A percentile compares a stretch with the other conserved stretches of the same genome.
Conservation (phyloP, 139 green algal genomes). For the Zygnema cylindricum region DNA sequence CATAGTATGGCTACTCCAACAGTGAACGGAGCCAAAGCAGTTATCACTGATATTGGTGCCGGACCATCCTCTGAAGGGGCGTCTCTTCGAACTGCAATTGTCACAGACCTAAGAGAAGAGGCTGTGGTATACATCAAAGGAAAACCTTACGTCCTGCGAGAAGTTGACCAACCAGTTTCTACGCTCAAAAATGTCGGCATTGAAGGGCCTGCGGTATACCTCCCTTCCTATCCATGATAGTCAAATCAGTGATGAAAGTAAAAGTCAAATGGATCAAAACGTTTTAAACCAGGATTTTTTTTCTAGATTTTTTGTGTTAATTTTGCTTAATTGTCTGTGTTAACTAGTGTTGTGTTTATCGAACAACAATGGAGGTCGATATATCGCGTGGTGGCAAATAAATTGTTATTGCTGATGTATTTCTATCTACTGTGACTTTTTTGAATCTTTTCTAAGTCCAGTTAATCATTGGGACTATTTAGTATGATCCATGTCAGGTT, state of each 20-base stretch:
- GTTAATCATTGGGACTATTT: too few relatives aligned
- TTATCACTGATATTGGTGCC: conserved; percentile 5
- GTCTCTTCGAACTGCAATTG: conserved; percentile 64
- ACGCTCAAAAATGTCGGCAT: conserved; percentile 50
- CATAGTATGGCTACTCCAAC: conserved; percentile 40
- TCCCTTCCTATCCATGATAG: too few relatives aligned
- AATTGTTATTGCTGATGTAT: too few relatives aligned
- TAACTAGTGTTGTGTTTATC: conserved; percentile 3
- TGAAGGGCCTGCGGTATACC: conserved; percentile 10
- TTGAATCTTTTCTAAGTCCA: too few relatives aligned
- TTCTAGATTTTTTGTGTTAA: conserved; percentile 13
- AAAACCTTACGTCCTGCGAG: conserved; percentile 44
- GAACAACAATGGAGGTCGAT: too few relatives aligned
- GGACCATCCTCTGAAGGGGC: not conserved
- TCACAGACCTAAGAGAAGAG: conserved; percentile 89
- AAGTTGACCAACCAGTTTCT: conserved; percentile 6
- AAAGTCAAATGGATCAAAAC: too few relatives aligned
- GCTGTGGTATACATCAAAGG: conserved; percentile 83
- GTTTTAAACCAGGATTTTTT: too few relatives aligned
- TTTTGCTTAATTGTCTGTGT: conserved; percentile 7
- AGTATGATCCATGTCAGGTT: too few relatives aligned
- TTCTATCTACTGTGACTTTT: too few relatives aligned
- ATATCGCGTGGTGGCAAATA: too few relatives aligned
- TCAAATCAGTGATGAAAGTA: too few relatives aligned
- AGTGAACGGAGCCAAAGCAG: not conserved